Evolutionary conservation across 2,329 filamentous ascomycete genomes (phyloP), one percentile per base, ranked within the genome.

Genomic region (Colletotrichum orbiculare): DNA sequence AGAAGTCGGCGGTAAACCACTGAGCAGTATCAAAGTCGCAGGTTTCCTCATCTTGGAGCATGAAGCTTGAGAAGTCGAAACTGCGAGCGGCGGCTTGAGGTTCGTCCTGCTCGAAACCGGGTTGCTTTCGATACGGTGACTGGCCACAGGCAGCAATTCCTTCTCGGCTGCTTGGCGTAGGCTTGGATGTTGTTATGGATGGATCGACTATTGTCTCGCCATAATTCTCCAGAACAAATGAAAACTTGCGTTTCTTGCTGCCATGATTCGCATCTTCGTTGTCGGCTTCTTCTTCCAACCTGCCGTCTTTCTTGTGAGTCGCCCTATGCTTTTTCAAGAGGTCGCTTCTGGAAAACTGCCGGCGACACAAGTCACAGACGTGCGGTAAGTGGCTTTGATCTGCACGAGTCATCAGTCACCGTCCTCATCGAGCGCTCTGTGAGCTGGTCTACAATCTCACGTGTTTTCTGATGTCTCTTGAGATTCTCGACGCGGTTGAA

Each of bases 381-480:
- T 62, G 60, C 13, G 54, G 15, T 17, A 17, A 17, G 15, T 41
- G 49, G 5, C 8, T 35, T 42, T 58, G 53, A 37, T 62, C 60
- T 62, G n/a, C 34, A 37, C n/a, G n/a, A n/a, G 9, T 38, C 17
- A 25, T 59, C 39, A n/a, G 33, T n/a, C 12, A 12, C 2, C 15
- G 13, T 12, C 7, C 13, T 6, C 33, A n/a, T 49, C 8, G 7
- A 9, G 7, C 34, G 13, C 13, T 8, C 15, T 4, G 9, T 37
- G 33, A 17, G 17, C 17, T 17, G 17, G 17, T 0, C 17, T 17
- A 38, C 6, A 45, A 8, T 57, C 60, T 25, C 38, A 62, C 60
- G 60, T 45, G 60, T 58, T 42, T 52, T 62, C 9, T 62, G 60
- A 15, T 62, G 60, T 7, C 60, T 53, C 39, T 58, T 62, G 34